Percentiles rank a stretch among this genome's conserved stretches.
Conservation (phyloP, 129 eudicot species). For the Centaurea solstitialis region DNA sequence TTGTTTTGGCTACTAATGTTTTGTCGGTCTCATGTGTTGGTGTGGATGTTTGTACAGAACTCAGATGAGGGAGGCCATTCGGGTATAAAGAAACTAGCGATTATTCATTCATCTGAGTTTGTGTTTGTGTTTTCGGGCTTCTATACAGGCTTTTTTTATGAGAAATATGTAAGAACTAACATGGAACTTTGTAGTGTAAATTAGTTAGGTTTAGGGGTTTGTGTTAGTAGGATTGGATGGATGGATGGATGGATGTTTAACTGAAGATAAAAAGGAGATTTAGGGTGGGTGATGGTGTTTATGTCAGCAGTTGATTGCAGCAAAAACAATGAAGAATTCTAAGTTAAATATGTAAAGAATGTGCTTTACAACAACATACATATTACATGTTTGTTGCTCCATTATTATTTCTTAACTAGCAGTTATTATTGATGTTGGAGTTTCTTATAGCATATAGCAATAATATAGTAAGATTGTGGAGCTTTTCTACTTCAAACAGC, state of each 20-base stretch:
- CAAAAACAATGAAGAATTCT: neutral
- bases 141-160: constrained; percentile 13
- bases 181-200: constrained; percentile 13
- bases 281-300: constrained; percentile 7
- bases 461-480: no score
- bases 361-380: constrained; percentile 12
- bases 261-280: constrained; percentile 15
- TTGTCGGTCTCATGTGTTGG: neutral
- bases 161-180: neutral
- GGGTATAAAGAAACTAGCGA: constrained; percentile 16
- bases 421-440: neutral
- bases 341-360: constrained; percentile 18
- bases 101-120: constrained; percentile 8
- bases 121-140: constrained; percentile 7
- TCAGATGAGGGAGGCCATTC: constrained; percentile 10
- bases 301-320: neutral
- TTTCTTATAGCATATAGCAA: no score
- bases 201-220: constrained; percentile 11
- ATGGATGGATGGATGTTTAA: neutral
- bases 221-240: neutral
- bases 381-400: constrained; percentile 13
- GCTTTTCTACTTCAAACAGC: no score
- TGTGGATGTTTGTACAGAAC: constrained; percentile 18
- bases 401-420: neutral
- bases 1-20: constrained; percentile 9